Base-by-base conservation (phyloP, 306 rosid genomes). In the Hippophae gyantsensis region DNA sequence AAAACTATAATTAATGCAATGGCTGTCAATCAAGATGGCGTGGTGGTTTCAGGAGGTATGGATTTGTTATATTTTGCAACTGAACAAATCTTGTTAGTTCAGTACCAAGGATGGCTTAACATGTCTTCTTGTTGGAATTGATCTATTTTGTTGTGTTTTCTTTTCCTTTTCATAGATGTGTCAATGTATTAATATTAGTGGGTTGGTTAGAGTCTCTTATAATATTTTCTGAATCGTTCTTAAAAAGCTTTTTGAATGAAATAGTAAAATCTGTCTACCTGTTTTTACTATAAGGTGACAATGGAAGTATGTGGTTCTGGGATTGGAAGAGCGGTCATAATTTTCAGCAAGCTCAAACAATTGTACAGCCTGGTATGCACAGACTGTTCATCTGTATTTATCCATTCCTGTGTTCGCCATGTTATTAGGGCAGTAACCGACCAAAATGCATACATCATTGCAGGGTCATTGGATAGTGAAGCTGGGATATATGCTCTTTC, bases 291-390 rank as follows among this genome's bases (percentile, higher is more conserved):
- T 4, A 59, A 92, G 99, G 99, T 72, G 99, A 92, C 82, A 92
- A 92, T 23, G 99, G 99, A 64, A 92, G 99, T 66, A 2, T 92
- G 68, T 92, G 99, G 99, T 92, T 92, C 72, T 92, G 99, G 99
- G 99, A 88, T 56, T 92, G 99, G 99, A 87, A 84, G 81, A 92
- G 99, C 48, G 96, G 99, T 56, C 96, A 92, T 73, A 92, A 88
- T 78, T 92, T 76, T 56, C 99, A 92, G 75, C 99, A 92, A 76
- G 27, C 89, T 10, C 99, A 92, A 79, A 88, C 96, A 62, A 88
- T 92, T 56, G 99, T 92, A 27, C 99, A 92, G 56, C 95, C 99
- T 10, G 96, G 99, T 92, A 57, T 72, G 76, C 58, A 74, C 58
- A 48, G 41, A 14, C 32, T 50, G 10, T 6, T 66, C 47, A 60